These are phyloP conservation scores for Fusarium sp. DNA, from an alignment of 2,329 filamentous ascomycete genomes.

Conservation along the genomic window DNA sequence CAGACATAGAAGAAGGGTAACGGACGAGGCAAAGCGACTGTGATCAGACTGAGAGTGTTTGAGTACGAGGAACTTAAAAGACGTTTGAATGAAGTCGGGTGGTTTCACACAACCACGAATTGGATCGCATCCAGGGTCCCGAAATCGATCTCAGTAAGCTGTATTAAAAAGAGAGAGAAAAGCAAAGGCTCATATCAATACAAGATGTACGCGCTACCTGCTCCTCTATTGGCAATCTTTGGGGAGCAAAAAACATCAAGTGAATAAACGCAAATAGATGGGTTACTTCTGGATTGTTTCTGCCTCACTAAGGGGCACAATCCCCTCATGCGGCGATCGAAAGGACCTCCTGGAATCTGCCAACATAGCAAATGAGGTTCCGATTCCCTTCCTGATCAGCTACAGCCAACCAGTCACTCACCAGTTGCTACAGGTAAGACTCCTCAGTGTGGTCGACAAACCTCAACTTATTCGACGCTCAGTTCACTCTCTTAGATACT, in stretches of 20 bases:
- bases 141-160: too few relatives aligned
- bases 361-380: neutral
- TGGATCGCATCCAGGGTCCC: neutral
- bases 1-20: neutral
- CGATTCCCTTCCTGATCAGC: neutral
- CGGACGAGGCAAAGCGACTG: neutral
- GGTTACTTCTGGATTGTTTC: neutral
- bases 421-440: neutral
- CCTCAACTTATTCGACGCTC: neutral
- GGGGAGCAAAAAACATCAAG: neutral
- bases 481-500: neutral
- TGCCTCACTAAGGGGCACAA: neutral
- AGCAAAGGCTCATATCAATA: too few relatives aligned
- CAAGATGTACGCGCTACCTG: neutral
- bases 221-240: neutral
- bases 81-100: neutral
- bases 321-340: neutral
- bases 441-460: neutral
- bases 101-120: neutral
- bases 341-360: neutral
- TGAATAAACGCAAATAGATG: neutral
- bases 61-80: neutral
- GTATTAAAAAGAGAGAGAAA: too few relatives aligned
- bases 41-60: neutral
- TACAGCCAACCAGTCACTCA: neutral